Conservation (phyloP, 805 yeast species). For the Zygotorulaspora florentina region DNA sequence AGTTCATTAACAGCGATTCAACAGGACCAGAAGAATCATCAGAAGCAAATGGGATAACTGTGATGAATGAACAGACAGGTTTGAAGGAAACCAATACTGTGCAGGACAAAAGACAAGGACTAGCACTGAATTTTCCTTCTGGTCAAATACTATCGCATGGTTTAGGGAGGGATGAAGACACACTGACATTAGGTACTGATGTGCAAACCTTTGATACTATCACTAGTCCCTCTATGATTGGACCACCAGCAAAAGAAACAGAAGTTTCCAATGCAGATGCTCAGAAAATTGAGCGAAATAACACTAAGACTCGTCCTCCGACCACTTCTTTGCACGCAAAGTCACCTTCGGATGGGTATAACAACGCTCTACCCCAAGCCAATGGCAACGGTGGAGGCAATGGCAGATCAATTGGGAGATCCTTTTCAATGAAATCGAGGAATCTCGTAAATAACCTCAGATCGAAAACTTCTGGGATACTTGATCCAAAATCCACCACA, state of each 20-base stretch:
- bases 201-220: constrained; percentile 1
- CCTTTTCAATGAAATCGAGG: constrained; percentile 34
- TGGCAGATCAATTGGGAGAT: constrained; percentile 26
- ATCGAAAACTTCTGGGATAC: constrained; percentile 16
- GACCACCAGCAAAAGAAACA: neutral
- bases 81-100: neutral
- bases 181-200: constrained; percentile 11
- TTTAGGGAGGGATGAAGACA: constrained; percentile 10
- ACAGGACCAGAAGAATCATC: neutral
- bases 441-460: constrained; percentile 26
- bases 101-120: constrained; percentile 3
- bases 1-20: neutral
- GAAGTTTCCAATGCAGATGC: neutral
- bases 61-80: neutral
- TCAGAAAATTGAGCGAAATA: neutral
- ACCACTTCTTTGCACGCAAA: neutral
- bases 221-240: neutral
- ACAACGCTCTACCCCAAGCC: neutral
- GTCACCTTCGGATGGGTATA: constrained; percentile 6
- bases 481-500: constrained; percentile 14
- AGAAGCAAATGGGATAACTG: neutral
- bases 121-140: constrained; percentile 11
- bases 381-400: constrained; percentile 11
- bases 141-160: neutral
- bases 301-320: neutral